Evolutionary conservation across 352 stramenopile species (phyloP).

Genomic region (Pythium utonaiense): DNA sequence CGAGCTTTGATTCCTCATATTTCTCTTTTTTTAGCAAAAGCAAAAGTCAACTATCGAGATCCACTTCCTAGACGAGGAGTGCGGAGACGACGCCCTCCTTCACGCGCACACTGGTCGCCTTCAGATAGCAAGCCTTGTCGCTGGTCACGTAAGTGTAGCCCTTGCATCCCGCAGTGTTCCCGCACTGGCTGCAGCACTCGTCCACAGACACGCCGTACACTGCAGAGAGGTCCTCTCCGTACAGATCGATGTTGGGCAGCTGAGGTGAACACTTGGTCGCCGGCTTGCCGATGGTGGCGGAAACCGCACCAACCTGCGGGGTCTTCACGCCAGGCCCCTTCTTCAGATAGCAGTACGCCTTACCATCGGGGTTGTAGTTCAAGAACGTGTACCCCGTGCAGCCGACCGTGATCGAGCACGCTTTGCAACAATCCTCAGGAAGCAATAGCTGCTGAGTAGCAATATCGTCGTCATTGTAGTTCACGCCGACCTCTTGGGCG

Average conservation of each 20-base stretch:
- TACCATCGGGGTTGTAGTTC: conserved; percentile 27
- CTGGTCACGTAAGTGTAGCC: background rate
- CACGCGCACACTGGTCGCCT: background rate
- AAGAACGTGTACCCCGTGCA: conserved; percentile 49
- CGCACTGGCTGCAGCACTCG: background rate
- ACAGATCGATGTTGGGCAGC: background rate
- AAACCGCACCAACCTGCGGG: background rate
- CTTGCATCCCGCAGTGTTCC: background rate
- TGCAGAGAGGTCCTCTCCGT: background rate
- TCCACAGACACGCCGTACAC: background rate
- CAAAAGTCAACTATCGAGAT: too few species aligned
- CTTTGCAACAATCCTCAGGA: conserved; percentile 32
- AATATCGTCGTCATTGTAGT: conserved; percentile 37
- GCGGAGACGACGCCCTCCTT: background rate
- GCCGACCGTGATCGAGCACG: conserved; percentile 23
- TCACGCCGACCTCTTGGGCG: conserved; percentile 28
- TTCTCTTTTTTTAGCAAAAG: too few species aligned
- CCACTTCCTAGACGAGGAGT: too few species aligned
- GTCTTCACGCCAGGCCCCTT: background rate
- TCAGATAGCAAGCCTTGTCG: background rate
- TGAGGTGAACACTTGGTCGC: background rate
- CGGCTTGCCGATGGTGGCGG: background rate
- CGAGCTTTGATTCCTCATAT: background rate
- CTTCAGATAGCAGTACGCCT: conserved; percentile 22
- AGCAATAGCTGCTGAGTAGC: conserved; percentile 26